Evolutionary conservation across 176 grass and related monocot genomes (phyloP).

Genomic region (Rhipidocladum racemiflorum): DNA sequence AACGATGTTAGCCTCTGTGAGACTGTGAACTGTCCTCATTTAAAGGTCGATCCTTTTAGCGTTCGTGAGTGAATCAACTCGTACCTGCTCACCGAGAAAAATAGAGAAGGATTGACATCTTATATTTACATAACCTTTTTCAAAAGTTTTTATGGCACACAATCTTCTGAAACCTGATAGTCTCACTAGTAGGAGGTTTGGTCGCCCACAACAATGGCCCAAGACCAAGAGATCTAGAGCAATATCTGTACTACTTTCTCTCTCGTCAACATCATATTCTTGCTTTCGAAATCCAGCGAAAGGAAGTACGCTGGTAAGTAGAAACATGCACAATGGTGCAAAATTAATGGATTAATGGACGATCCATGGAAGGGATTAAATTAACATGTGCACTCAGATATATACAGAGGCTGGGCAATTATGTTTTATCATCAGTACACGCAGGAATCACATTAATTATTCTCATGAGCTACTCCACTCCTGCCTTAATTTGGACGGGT

Average conservation of each 20-base stretch:
- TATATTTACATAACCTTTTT: background rate
- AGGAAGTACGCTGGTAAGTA: background rate
- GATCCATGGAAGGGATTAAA: background rate
- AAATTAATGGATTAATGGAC: background rate
- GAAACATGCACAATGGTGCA: background rate
- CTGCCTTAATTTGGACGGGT: background rate
- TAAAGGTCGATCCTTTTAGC: background rate
- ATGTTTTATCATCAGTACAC: background rate
- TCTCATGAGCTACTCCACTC: background rate
- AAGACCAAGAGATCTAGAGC: slow-evolving; percentile 14
- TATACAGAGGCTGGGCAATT: background rate
- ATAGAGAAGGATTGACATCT: background rate
- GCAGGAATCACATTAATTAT: background rate
- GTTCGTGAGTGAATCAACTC: slow-evolving; percentile 25
- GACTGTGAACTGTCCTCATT: background rate
- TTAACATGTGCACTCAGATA: background rate
- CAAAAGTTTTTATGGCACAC: background rate
- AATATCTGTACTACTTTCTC: background rate
- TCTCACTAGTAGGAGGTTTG: slow-evolving; percentile 38
- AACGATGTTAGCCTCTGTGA: background rate
- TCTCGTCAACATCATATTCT: slow-evolving; percentile 9
- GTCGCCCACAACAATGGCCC: slow-evolving; percentile 26
- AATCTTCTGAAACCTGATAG: slow-evolving; percentile 8
- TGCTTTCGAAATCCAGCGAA: slow-evolving; percentile 15
- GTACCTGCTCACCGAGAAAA: slow-evolving; percentile 30